Base-by-base conservation (phyloP, 2,329 filamentous ascomycete genomes). In the Penicillium digitatum region DNA sequence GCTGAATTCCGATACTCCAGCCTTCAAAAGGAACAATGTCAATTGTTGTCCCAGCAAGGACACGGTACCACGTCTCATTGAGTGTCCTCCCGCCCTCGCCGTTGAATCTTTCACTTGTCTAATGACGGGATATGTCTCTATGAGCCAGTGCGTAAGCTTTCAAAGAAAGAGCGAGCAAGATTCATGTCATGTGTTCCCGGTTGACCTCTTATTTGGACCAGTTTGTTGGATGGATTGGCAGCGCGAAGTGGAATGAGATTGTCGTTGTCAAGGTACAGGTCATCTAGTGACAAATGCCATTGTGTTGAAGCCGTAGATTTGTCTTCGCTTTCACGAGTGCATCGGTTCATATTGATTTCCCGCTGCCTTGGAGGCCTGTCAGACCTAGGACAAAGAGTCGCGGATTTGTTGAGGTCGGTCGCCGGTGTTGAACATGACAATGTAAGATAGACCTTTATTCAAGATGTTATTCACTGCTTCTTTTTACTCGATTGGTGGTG, bases 321-420 rank as follows among this genome's bases (percentile, higher is more conserved):
- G 20, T 24, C 39, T 46, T 11, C 59, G 44, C 10, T 34, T 53
- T 24, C 11, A 57, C 58, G 2, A 61, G 47, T 4, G 52, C 54
- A 9, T 59, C 54, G 16, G 60, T 62, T 56, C 58, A 61, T 18
- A 56, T 62, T 8, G 60, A 61, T 29, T 62, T 61, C 5, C 58
- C 56, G 34, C 60, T 61, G 12, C 60, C 58, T 43, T 62, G 56
- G 24, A 62, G 54, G 16, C 60, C 58, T 32, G 58, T 61, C n/a
- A 61, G 35, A 1, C 52, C 56, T 1, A 59, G 48, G 5, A 62
- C 20, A 31, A 61, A 61, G 3, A 56, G 60, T 6, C 18, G 18
- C 11, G 48, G 52, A 22, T 7, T 29, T 11, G 12, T 22, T 35
- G 37, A 42, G 3, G 14, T 6, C 16, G 52, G 39, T 1, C 34